A percentile compares a stretch with the other conserved stretches of the same genome.
Conservation (phyloP, 441 rosid species). For the Erysimum pusillum region DNA sequence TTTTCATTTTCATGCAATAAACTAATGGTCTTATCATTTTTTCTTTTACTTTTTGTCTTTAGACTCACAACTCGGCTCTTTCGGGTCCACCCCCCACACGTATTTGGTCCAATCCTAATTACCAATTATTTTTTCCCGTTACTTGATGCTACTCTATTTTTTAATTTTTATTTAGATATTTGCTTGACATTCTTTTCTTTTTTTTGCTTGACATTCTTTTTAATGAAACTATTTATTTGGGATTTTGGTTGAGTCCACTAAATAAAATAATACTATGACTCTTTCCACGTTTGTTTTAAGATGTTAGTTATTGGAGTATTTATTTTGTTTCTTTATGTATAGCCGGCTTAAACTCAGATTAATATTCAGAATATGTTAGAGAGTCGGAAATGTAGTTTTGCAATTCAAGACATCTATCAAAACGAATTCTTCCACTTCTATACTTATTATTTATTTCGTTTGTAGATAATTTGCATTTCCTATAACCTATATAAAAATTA, state of each 20-base stretch:
- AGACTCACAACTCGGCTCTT: conserved; percentile 13
- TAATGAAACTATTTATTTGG: background rate
- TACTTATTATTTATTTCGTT: background rate
- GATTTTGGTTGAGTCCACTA: conserved; percentile 9
- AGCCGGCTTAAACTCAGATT: conserved; percentile 9
- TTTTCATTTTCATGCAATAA: conserved; percentile 46
- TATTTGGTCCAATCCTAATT: conserved; percentile 37
- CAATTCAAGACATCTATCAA: background rate
- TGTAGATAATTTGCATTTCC: background rate
- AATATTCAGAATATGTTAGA: background rate
- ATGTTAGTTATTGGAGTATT: background rate
- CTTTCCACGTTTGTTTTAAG: conserved; percentile 29
- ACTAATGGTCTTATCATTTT: conserved; percentile 36
- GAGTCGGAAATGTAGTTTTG: background rate
- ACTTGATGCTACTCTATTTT: background rate
- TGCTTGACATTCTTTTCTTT: conserved; percentile 39
- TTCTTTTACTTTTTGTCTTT: conserved; percentile 23
- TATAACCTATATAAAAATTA: background rate
- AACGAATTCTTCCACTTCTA: background rate
- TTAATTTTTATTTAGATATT: conserved; percentile 8
- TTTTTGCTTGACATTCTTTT: conserved; percentile 37
- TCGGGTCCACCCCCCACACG: conserved; percentile 43
- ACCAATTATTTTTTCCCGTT: background rate
- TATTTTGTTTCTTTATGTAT: background rate
- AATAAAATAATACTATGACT: background rate